Evolutionary conservation across 78 protist genomes (phyloP).

Genomic region (Monosiga brevicollis): DNA sequence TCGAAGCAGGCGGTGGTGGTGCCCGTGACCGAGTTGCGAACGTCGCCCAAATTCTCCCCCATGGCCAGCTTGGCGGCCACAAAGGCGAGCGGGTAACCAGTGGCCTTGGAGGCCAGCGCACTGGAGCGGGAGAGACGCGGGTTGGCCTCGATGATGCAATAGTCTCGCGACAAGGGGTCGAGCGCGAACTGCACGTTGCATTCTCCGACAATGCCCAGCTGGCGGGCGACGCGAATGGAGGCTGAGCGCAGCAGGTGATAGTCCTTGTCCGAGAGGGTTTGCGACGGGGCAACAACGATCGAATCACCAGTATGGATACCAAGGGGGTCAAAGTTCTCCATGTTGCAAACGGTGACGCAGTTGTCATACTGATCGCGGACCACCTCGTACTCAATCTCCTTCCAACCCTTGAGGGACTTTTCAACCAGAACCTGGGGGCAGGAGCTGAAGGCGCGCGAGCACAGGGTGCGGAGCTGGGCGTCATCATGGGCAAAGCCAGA

Average conservation of each 20-base stretch:
- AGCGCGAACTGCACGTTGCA: conserved; percentile 94
- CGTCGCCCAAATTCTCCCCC: conserved; percentile 28
- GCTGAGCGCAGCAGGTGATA: conserved; percentile 87
- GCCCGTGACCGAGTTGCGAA: conserved; percentile 69
- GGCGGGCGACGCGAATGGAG: conserved; percentile 80
- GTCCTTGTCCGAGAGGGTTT: conserved; percentile 86
- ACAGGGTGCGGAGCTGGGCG: conserved; percentile 60
- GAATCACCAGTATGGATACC: conserved; percentile 97
- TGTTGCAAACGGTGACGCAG: conserved; percentile 97
- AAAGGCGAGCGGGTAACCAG: conserved; percentile 94
- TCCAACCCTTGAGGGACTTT: conserved; percentile 90
- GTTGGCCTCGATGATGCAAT: conserved; percentile 84
- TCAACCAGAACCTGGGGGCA: conserved; percentile 85
- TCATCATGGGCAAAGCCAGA: conserved; percentile 79
- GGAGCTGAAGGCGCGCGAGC: conserved; percentile 39
- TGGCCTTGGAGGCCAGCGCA: conserved; percentile 94
- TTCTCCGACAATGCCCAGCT: conserved; percentile 94
- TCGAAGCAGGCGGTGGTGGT: conserved; percentile 90
- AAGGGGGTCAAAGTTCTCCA: conserved; percentile 93
- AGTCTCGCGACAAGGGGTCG: conserved; percentile 79
- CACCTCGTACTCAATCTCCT: conserved; percentile 96
- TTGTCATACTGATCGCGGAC: conserved; percentile 88
- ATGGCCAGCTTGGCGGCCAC: conserved; percentile 94
- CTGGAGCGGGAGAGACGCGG: conserved; percentile 89
- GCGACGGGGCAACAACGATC: conserved; percentile 95